Conservation (phyloP, 768 basidiomycete genomes). For the Suillus plorans region DNA sequence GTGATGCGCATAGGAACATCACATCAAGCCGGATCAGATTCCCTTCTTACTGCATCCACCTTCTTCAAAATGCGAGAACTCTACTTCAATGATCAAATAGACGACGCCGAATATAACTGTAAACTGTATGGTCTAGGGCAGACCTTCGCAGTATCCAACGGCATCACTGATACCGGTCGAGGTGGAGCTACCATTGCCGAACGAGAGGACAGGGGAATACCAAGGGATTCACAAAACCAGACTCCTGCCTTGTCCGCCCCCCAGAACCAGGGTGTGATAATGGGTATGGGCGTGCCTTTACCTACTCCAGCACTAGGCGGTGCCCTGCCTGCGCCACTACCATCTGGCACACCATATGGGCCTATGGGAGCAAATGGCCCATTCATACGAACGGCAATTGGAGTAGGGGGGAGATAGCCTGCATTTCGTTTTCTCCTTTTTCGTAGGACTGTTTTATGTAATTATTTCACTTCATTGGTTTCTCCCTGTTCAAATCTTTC, state of each 20-base stretch:
- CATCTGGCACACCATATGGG: constrained; percentile 54
- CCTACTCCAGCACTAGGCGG: constrained; percentile 40
- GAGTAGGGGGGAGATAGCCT: constrained; percentile 49
- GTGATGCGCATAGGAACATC: constrained; percentile 86
- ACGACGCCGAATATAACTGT: constrained; percentile 79
- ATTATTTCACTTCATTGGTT: constrained; percentile 30
- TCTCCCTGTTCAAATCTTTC: constrained; percentile 5
- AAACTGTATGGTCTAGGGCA: constrained; percentile 84
- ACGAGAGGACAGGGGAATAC: constrained; percentile 61
- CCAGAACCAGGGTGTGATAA: constrained; percentile 42
- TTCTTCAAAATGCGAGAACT: constrained; percentile 96
- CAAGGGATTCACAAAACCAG: constrained; percentile 53
- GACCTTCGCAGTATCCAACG: constrained; percentile 69
- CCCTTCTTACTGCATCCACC: constrained; percentile 86
- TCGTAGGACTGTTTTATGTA: constrained; percentile 30
- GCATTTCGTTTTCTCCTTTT: constrained; percentile 25
- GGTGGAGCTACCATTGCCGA: constrained; percentile 83
- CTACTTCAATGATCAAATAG: constrained; percentile 89
- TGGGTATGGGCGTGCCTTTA: constrained; percentile 47
- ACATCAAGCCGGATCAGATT: constrained; percentile 98
- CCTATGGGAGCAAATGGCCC: constrained; percentile 60
- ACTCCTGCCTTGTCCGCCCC: constrained; percentile 44
- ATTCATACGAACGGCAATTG: constrained; percentile 62
- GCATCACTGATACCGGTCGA: constrained; percentile 61
- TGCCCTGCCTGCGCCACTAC: constrained; percentile 42